Conservation (phyloP, 805 yeast species). For the Danielia reshetovae region DNA sequence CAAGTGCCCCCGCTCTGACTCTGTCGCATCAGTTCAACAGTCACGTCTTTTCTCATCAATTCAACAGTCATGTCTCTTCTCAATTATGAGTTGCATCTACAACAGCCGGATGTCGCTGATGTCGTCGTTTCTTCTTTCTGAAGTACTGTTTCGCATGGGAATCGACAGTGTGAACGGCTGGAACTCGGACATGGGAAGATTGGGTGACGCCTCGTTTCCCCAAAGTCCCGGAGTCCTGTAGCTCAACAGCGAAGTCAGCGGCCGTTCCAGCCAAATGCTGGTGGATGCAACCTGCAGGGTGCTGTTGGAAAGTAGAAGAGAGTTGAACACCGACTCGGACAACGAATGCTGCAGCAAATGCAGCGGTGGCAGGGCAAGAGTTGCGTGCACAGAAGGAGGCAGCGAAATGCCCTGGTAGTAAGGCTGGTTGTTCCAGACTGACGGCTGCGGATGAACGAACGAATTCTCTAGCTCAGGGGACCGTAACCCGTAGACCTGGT, state of each 20-base stretch:
- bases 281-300: slow-evolving; percentile 4
- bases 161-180: slow-evolving; percentile 10
- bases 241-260: slow-evolving; percentile 4
- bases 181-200: slow-evolving; percentile 8
- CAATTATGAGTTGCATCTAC: too few relatives aligned
- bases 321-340: slow-evolving; percentile 7
- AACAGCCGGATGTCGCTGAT: slow-evolving; percentile 5
- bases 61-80: too few relatives aligned
- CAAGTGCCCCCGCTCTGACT: too few relatives aligned
- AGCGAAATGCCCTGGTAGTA: neutral
- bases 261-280: slow-evolving; percentile 17
- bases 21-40: too few relatives aligned
- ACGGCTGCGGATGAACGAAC: neutral
- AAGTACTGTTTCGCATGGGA: neutral
- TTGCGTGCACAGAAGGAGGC: neutral
- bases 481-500: neutral
- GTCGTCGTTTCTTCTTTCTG: neutral
- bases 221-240: slow-evolving; percentile 9
- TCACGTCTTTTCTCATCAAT: too few relatives aligned
- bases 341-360: slow-evolving; percentile 1
- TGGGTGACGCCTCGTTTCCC: neutral
- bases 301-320: slow-evolving; percentile 9
- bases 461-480: neutral
- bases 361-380: neutral
- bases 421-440: neutral